Conservation (phyloP, 1,284 basidiomycete genomes). For the Ganoderma resinaceum region DNA sequence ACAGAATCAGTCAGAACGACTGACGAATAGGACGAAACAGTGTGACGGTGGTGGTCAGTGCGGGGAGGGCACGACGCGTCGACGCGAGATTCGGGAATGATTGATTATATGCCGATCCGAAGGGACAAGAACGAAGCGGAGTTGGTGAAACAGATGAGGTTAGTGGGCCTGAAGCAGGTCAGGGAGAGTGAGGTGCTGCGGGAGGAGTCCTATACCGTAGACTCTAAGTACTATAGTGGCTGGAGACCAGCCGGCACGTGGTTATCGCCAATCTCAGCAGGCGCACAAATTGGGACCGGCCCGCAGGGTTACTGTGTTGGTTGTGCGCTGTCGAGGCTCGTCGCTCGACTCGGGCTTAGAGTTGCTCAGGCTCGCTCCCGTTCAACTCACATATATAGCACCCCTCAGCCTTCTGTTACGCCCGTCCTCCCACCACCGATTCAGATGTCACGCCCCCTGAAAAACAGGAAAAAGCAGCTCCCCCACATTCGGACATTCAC, state of each 20-base stretch:
- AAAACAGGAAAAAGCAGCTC: conserved; percentile 18
- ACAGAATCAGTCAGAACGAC: background rate
- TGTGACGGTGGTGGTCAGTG: background rate
- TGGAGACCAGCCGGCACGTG: background rate
- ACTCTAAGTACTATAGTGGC: too few species aligned
- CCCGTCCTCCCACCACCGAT: background rate
- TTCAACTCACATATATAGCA: background rate
- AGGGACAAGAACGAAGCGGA: background rate
- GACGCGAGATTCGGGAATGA: background rate
- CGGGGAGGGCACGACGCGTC: background rate
- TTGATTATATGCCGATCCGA: background rate
- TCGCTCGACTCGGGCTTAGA: too few species aligned
- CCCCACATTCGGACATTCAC: conserved; percentile 24
- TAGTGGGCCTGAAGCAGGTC: background rate
- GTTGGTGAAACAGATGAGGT: background rate
- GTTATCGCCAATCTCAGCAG: background rate
- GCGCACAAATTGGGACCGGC: background rate
- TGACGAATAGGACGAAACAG: background rate
- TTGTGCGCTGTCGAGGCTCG: background rate
- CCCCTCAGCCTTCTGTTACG: background rate
- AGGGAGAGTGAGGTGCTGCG: background rate
- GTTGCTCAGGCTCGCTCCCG: background rate
- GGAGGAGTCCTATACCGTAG: too few species aligned
- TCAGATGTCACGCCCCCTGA: conserved; percentile 18
- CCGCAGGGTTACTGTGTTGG: background rate